Conservation (phyloP, 257 asterid genomes). For the Coffea eugenioides region DNA sequence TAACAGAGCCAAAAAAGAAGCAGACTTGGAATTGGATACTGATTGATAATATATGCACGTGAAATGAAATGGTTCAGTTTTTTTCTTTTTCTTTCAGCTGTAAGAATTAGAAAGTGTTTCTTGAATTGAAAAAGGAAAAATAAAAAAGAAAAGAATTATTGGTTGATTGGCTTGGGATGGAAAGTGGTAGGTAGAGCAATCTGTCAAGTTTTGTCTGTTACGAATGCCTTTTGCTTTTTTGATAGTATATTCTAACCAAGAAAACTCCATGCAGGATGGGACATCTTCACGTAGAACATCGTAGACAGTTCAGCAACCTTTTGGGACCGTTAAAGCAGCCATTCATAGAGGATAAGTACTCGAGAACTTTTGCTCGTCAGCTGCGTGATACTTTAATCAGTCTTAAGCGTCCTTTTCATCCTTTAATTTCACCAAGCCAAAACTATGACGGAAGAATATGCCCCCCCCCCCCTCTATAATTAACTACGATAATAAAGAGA, state of each 20-base stretch:
- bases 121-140: no score
- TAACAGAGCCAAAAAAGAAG: neutral
- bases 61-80: neutral
- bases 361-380: neutral
- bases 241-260: no score
- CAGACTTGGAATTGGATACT: neutral
- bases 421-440: neutral
- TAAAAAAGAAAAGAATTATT: no score
- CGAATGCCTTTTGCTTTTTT: no score
- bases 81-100: no score
- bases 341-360: neutral
- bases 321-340: neutral
- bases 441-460: neutral
- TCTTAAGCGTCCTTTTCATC: neutral
- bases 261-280: neutral
- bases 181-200: neutral
- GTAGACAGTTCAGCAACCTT: neutral
- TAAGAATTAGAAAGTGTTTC: no score
- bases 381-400: neutral
- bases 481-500: no score
- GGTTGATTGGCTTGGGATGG: neutral
- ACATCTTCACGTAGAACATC: neutral
- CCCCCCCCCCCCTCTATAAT: neutral
- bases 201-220: neutral
- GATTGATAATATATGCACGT: neutral